Evolutionary conservation across 129 eudicot species (phyloP).

Genomic region (Helichrysum umbraculigerum): DNA sequence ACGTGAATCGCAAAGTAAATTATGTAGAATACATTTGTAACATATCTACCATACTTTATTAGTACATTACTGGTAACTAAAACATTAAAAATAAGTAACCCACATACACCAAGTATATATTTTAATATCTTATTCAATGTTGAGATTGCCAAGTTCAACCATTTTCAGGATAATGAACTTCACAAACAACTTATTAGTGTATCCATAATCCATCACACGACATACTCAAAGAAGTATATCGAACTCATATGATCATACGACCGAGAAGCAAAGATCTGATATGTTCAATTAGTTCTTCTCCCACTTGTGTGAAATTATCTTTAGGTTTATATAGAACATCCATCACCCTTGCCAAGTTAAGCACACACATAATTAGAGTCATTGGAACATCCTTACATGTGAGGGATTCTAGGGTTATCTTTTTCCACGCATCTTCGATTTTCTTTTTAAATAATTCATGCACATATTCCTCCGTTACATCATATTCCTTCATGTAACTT

Average conservation of each 20-base stretch:
- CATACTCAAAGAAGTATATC: not conserved
- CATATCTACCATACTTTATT: too few relatives aligned
- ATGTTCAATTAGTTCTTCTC: not conserved
- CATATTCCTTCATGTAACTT: not conserved
- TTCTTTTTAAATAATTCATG: slow-evolving; percentile 21
- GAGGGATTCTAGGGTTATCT: not conserved
- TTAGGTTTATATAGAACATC: not conserved
- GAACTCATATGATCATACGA: slow-evolving; percentile 6
- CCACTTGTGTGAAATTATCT: not conserved
- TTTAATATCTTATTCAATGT: not conserved
- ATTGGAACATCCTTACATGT: not conserved
- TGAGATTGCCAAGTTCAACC: not conserved
- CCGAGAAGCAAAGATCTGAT: not conserved
- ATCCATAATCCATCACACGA: slow-evolving; percentile 19
- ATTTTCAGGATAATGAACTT: too few relatives aligned
- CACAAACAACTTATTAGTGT: not conserved
- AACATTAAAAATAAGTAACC: too few relatives aligned
- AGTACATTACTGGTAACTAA: too few relatives aligned
- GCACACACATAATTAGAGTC: not conserved
- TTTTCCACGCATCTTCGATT: slow-evolving; percentile 43
- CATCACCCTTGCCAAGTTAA: not conserved
- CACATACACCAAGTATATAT: too few relatives aligned
- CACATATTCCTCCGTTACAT: slow-evolving; percentile 26
- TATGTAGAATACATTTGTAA: too few relatives aligned
- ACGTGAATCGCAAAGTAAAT: too few relatives aligned